Conservation (phyloP, 2,329 filamentous ascomycete species). For the Bertia moriformis region DNA sequence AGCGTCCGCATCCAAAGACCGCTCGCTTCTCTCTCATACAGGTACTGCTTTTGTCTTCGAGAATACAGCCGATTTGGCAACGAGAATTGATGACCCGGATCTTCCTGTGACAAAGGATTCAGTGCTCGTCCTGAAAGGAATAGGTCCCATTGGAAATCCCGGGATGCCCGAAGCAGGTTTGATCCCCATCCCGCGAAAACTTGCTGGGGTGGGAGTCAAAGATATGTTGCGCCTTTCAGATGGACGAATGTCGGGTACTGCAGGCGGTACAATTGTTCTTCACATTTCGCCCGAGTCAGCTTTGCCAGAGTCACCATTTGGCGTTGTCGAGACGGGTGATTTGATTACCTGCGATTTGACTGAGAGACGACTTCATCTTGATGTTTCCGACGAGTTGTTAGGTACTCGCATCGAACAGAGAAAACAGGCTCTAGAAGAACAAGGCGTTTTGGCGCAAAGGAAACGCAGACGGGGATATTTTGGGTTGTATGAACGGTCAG, state of each 20-base stretch:
- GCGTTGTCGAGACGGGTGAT: conserved; percentile 30
- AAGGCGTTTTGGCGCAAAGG: conserved; percentile 17
- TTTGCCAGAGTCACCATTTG: conserved; percentile 27
- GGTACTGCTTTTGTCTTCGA: conserved; percentile 31
- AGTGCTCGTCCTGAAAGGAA: conserved; percentile 29
- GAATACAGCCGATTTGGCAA: conserved; percentile 26
- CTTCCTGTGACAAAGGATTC: conserved; percentile 25
- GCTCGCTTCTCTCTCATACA: conserved; percentile 22
- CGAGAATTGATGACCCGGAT: conserved; percentile 26
- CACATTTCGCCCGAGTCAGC: conserved; percentile 36
- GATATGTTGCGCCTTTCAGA: conserved; percentile 38
- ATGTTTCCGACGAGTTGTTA: not conserved
- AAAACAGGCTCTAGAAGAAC: conserved; percentile 8
- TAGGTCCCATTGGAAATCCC: conserved; percentile 32
- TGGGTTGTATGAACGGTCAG: conserved; percentile 40
- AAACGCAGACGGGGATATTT: conserved; percentile 35
- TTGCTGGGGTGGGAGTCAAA: conserved; percentile 26
- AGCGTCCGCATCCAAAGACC: conserved; percentile 31
- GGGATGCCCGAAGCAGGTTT: conserved; percentile 36
- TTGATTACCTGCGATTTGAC: conserved; percentile 28
- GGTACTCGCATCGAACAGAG: conserved; percentile 31
- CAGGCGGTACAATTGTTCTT: conserved; percentile 35
- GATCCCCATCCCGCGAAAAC: conserved; percentile 32
- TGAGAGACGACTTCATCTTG: conserved; percentile 20
- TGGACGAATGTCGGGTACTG: conserved; percentile 38